Evolutionary conservation across 345 rosid species (phyloP).

Genomic region (Acer saccharum): DNA sequence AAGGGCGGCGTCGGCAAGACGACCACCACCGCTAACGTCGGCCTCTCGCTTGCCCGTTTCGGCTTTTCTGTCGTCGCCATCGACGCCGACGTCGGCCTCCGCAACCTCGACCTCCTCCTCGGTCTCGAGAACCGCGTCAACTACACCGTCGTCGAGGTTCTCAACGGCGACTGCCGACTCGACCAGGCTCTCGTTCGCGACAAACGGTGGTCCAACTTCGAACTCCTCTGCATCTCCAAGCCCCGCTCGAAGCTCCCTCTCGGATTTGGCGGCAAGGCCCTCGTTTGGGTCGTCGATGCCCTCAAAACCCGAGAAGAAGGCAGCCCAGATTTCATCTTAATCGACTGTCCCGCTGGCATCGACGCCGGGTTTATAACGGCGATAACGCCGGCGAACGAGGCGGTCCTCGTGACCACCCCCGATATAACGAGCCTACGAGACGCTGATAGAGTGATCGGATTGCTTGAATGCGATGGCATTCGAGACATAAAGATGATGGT

Average conservation of each 20-base stretch:
- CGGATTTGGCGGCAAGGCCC: slow-evolving; percentile 92
- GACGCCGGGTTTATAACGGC: slow-evolving; percentile 99
- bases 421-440: slow-evolving; percentile 88
- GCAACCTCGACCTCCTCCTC: slow-evolving; percentile 90
- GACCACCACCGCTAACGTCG: slow-evolving; percentile 97
- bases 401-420: slow-evolving; percentile 84
- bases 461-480: slow-evolving; percentile 90
- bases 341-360: slow-evolving; percentile 96
- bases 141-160: slow-evolving; percentile 87
- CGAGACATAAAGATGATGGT: slow-evolving; percentile 94
- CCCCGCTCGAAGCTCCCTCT: slow-evolving; percentile 90
- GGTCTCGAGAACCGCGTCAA: slow-evolving; percentile 95
- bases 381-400: slow-evolving; percentile 94
- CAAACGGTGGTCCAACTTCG: slow-evolving; percentile 93
- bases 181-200: slow-evolving; percentile 96
- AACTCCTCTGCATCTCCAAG: slow-evolving; percentile 88
- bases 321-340: slow-evolving; percentile 76
- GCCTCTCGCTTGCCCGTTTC: slow-evolving; percentile 90
- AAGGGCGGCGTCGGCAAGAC: slow-evolving; percentile 99
- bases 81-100: slow-evolving; percentile 94
- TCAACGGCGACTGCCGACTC: slow-evolving; percentile 91
- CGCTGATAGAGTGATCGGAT: slow-evolving; percentile 86
- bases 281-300: slow-evolving; percentile 89
- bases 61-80: slow-evolving; percentile 93
- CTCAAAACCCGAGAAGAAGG: slow-evolving; percentile 71